Evolutionary conservation across 2,329 filamentous ascomycete species (phyloP), one percentile per base, ranked within the genome.

Genomic region (Venturia effusa): DNA sequence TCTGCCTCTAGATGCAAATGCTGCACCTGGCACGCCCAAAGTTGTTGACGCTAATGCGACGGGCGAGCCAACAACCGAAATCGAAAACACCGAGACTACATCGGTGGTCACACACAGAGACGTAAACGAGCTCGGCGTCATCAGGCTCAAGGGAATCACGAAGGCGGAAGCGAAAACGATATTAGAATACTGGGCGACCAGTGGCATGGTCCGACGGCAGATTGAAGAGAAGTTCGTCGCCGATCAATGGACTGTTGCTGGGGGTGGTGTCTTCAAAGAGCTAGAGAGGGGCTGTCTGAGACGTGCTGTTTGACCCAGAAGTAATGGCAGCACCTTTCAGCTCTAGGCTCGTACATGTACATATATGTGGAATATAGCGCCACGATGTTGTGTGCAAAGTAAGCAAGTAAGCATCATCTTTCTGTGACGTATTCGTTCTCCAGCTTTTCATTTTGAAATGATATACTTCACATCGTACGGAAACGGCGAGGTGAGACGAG

Each of bases 141-240:
- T 81, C 68, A 81, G 83, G 24, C 72, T 96, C 24, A 80, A 83
- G 51, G 88, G 90, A 10, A 71, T 97, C 68, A 87, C 79, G 69
- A 89, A 87, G 75, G 77, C 81, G 1, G 93, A 97, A 77, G 86
- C 90, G 13, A 84, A 88, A 66, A 82, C 85, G 0, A 79, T 96
- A 69, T 88, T 97, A 85, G 92, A 97, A 78, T 97, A 97, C 78
- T 97, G 93, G 81, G 92, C 90, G 5, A 85, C 84, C 41, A 95
- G 90, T 74, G 94, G 93, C 15, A 80, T 96, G 72, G 74, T 96
- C 71, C 84, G 89, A 67, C 80, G 83, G 66, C 81, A 79, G 57
- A 81, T 97, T 61, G 87, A 89, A 70, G 86, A 92, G 71, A 79
- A 79, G 67, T 81, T 83, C 67, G 88, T 97, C 41, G 81, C 83